Evolutionary conservation across 139 green algal genomes (phyloP), one percentile per base, ranked within the genome.

Genomic region (Coelastrella sp.): DNA sequence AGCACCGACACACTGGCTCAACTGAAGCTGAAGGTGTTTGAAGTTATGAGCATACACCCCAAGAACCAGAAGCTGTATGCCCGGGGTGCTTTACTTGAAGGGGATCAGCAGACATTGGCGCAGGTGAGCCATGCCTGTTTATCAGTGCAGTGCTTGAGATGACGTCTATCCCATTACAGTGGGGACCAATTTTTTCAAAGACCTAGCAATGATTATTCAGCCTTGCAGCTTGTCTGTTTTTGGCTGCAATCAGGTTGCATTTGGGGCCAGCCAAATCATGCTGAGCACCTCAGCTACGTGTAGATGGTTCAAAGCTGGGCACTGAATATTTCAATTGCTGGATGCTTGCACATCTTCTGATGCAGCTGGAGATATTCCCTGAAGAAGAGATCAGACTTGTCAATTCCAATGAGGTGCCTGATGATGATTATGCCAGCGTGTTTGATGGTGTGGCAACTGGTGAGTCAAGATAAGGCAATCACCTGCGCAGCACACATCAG

Each of bases 21-120:
- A 45, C 83, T 96, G 15, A 89, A 89, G 85, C 81, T 92, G 34
- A 84, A 86, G 13, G 62, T 96, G 7, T 87, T 89, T 63, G 72
- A 96, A 85, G 73, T 80, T 19, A 62, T 96, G n/a, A 76, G 48
- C 45, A 74, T 95, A 27, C 90, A 96, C 79, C 92, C 93, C 37
- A 48, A 66, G 40, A 96, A 96, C 85, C 78, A 85, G 41, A 34
- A 74, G 59, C 21, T 86, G n/a, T 90, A 89, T 59, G 57, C 83
- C 19, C 71, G 80, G 4, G 88, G 88, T 32, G 40, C 41, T 77
- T 32, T 53, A 83, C 59, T 92, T 40, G 11, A 88, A 3, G 83
- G 83, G 3, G 87, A 87, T 17, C 77, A 87, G 1, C 38, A 34
- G 19, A 76, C 78, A 19, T 40, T 84, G 30, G 78, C 60, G 8